Evolutionary conservation across 140 eudicot genomes (phyloP).

Genomic region (Oenanthe javanica): DNA sequence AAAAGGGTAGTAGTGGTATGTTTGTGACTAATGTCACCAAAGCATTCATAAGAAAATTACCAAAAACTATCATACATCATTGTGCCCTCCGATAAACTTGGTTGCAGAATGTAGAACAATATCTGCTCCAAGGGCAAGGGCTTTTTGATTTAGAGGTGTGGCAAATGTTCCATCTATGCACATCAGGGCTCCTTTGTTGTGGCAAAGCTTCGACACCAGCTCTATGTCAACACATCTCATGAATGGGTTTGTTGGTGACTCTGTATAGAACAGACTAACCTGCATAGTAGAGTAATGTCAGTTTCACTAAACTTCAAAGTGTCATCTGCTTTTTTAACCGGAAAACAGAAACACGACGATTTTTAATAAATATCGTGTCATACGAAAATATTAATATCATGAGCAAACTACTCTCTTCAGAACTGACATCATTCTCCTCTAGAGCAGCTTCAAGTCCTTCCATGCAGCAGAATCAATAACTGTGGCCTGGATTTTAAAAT

Average conservation of each 20-base stretch:
- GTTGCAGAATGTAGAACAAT: conserved; percentile 77
- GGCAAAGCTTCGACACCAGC: conserved; percentile 82
- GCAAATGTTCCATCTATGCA: conserved; percentile 90
- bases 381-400: neutral
- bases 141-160: conserved; percentile 89
- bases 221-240: conserved; percentile 85
- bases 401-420: neutral
- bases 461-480: conserved; percentile 79
- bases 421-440: conserved; percentile 57
- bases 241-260: conserved; percentile 90
- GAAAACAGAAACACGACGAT: neutral
- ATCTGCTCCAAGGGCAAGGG: conserved; percentile 88
- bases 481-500: conserved; percentile 39
- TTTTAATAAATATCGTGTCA: neutral
- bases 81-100: conserved; percentile 80
- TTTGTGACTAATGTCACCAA: too few species aligned
- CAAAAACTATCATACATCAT: conserved; percentile 47
- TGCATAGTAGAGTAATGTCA: conserved; percentile 17
- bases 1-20: too few species aligned
- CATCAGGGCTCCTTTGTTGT: conserved; percentile 65
- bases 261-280: conserved; percentile 80
- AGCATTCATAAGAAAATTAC: too few species aligned
- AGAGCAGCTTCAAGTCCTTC: conserved; percentile 60
- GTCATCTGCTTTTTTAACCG: neutral
- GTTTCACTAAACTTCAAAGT: neutral